Percentiles rank a stretch among this genome's conserved stretches.
Evolutionary conservation across 331 rosid genomes (phyloP).

Genomic region (Acacia pycnantha): DNA sequence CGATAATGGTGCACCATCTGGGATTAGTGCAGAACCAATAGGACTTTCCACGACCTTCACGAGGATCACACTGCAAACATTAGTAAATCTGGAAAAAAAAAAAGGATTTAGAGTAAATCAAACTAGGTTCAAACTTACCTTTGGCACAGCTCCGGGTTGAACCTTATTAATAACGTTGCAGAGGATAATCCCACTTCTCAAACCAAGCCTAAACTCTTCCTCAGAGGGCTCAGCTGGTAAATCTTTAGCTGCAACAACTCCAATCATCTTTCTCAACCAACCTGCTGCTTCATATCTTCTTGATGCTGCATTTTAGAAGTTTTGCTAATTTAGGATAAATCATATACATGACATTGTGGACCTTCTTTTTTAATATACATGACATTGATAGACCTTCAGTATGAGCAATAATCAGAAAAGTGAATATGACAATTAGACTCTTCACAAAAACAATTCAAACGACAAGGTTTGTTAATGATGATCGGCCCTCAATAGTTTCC

Average conservation of each 20-base stretch:
- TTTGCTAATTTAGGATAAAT: conserved; percentile 7
- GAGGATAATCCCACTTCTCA: conserved; percentile 94
- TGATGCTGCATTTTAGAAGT: conserved; percentile 49
- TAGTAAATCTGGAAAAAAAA: not conserved
- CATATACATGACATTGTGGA: not conserved
- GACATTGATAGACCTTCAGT: not conserved
- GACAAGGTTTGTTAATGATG: not conserved
- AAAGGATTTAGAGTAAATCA: not conserved
- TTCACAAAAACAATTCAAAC: not conserved
- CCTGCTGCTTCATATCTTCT: conserved; percentile 96
- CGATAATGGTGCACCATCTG: conserved; percentile 90
- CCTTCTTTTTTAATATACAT: not conserved
- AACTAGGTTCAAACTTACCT: conserved; percentile 53
- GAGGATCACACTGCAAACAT: conserved; percentile 6
- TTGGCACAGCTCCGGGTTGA: conserved; percentile 86
- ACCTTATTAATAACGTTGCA: conserved; percentile 89
- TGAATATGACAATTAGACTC: not conserved
- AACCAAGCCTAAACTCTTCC: conserved; percentile 94
- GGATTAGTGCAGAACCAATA: conserved; percentile 72
- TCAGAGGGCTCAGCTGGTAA: conserved; percentile 97
- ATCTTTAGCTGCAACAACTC: conserved; percentile 92
- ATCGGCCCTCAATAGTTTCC: not conserved
- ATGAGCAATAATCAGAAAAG: conserved; percentile 6
- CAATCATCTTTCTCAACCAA: conserved; percentile 91
- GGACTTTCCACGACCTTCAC: conserved; percentile 94